Evolutionary conservation across 2,329 filamentous ascomycete genomes (phyloP), one percentile per base, ranked within the genome.

Genomic region (Colletotrichum sp.): DNA sequence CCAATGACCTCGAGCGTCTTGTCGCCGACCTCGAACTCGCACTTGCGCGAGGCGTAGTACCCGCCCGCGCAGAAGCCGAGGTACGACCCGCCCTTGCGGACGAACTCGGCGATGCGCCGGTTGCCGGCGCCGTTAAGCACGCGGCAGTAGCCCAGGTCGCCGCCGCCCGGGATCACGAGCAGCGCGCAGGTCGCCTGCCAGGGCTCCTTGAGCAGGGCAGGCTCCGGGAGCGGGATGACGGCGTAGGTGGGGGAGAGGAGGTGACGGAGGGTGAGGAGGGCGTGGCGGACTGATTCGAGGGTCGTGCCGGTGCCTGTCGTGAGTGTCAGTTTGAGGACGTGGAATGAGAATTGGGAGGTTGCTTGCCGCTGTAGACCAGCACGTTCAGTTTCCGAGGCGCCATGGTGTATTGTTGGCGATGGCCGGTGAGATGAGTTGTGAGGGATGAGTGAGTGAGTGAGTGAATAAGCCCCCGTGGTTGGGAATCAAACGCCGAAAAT

Each of bases 31-130:
- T 99, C 96, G 78, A 99, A 99, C 83, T 99, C 97, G 82, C 96
- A 98, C 77, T 89, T 90, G 52, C 89, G 88, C 78, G 90, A 93
- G 26, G 94, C 97, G 81, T 98, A 99, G 85, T 99, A 99, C 13
- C 94, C 97, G 7, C 97, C 97, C 3, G 97, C 97, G 82, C 97
- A 99, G 80, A 99, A 93, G 1, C 97, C 97, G 3, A 99, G 90
- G 82, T 97, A 99, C 1, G 91, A 88, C 18, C 97, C 97, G 32
- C 97, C 97, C 34, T 92, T 90, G 75, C 95, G 94, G 66, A 99
- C 95, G 81, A 94, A 99, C 79, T 96, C 93, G 71, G 90, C 88
- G 83, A 99, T 98, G 78, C 92, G 91, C 43, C 94, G 90, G 84
- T 99, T 99, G 2, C 96, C 97, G 68, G 92, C 89, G 43, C 97